Percentiles rank a stretch among this genome's conserved stretches.
Evolutionary conservation across 2,329 filamentous ascomycete genomes (phyloP).

Genomic region (Orbilia ellipsospora): DNA sequence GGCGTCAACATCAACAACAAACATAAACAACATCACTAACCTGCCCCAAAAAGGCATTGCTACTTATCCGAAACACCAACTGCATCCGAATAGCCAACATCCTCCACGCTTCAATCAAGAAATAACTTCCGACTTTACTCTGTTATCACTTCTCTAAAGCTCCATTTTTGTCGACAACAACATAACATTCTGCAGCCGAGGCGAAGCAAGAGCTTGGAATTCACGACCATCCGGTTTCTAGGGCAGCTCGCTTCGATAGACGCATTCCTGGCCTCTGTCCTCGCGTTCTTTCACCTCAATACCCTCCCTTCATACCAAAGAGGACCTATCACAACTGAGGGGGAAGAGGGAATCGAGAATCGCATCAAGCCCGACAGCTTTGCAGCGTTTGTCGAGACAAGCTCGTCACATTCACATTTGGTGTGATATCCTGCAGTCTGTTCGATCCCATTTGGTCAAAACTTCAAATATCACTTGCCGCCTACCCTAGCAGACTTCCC

Average conservation of each 20-base stretch:
- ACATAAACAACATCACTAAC: slow-evolving; percentile 26
- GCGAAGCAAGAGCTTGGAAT: slow-evolving; percentile 35
- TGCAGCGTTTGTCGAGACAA: slow-evolving; percentile 10
- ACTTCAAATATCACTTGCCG: slow-evolving; percentile 40
- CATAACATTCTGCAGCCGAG: slow-evolving; percentile 31
- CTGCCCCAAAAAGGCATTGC: slow-evolving; percentile 36
- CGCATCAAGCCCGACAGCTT: slow-evolving; percentile 2
- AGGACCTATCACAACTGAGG: slow-evolving; percentile 35
- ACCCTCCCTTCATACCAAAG: slow-evolving; percentile 44
- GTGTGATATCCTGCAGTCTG: slow-evolving; percentile 1
- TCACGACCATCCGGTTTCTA: slow-evolving; percentile 40
- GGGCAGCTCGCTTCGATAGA: slow-evolving; percentile 53
- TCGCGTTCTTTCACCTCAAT: slow-evolving; percentile 45
- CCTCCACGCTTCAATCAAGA: slow-evolving; percentile 14
- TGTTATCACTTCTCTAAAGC: slow-evolving; percentile 11
- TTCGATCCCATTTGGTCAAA: background rate
- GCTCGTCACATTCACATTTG: background rate
- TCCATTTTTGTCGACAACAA: slow-evolving; percentile 28
- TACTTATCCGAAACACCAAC: slow-evolving; percentile 47
- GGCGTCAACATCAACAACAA: slow-evolving; percentile 50
- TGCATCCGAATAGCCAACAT: slow-evolving; percentile 29
- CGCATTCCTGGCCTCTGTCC: slow-evolving; percentile 36
- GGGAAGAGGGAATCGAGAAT: slow-evolving; percentile 13
- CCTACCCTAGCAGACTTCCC: background rate
- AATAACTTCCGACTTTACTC: slow-evolving; percentile 28